Evolutionary conservation across 768 basidiomycete genomes (phyloP), one percentile per base, ranked within the genome.

Genomic region (Pleurotus djamor): DNA sequence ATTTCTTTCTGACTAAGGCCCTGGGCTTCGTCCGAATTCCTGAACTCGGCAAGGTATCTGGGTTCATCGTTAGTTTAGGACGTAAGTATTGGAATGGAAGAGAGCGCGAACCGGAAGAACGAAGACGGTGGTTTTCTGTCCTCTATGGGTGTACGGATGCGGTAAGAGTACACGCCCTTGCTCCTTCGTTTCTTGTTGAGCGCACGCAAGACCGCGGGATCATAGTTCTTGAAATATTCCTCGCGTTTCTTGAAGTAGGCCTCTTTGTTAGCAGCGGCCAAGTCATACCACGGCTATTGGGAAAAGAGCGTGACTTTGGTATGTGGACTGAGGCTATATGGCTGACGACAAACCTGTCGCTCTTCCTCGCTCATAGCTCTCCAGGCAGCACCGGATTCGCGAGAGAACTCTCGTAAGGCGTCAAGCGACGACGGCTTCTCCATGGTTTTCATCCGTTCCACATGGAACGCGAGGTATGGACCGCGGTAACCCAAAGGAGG

Each of bases 181-280:
- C 56, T 57, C 43, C 61, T 63, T 5, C 74, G 71, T 9, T 68
- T 65, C 13, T 66, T 67, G 55, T 79, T 79, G 57, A 79, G 65
- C 21, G 65, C 61, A 28, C 50, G 68, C 5, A 76, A 32, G 3
- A 72, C 59, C 2, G 48, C 10, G 0, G 37, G 7, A 17, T 71
- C 63, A 0, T 64, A 43, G 2, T 63, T 62, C 47, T 62, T 59
- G 58, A 69, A 71, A 60, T 72, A 79, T 0, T 71, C 69, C 5
- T 65, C 65, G 52, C 63, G 63, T 4, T 67, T 63, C 37, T 69
- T 44, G 5, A 16, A 8, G 16, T 67, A 67, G 48, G 69, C 62
- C 2, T 14, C 62, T 28, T 65, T 67, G n/a, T 61, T 33, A 6
- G 10, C 52, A 32, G 62, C 61, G 3, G 36, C 56, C 35, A 64